Conservation (phyloP, 139 green algal species). For the Dunaliella sp. region DNA sequence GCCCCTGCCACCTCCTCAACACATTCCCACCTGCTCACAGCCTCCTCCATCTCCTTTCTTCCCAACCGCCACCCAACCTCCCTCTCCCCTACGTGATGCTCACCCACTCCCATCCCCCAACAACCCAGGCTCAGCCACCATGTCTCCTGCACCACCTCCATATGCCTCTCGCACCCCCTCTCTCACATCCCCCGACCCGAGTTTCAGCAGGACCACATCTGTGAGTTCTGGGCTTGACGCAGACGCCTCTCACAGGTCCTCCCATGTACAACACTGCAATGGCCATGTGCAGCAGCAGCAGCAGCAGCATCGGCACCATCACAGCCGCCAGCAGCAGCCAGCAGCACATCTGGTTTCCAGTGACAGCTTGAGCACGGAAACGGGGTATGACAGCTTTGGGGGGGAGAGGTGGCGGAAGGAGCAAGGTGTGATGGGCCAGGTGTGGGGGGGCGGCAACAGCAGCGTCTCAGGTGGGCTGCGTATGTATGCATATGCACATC, state of each 20-base stretch:
- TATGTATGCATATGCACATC: no score
- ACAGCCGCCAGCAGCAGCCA: no score
- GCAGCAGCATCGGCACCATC: no score
- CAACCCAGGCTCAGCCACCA: no score
- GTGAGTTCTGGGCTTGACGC: not conserved
- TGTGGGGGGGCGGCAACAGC: not conserved
- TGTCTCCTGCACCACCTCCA: no score
- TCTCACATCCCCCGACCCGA: not conserved
- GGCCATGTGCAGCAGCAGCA: no score
- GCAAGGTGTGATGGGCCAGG: not conserved
- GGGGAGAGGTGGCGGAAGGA: not conserved
- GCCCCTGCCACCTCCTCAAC: not conserved
- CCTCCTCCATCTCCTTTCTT: not conserved
- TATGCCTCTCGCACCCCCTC: not conserved
- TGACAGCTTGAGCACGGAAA: not conserved
- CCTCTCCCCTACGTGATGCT: no score
- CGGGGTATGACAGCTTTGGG: not conserved
- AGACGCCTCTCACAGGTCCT: not conserved
- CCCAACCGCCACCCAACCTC: not conserved
- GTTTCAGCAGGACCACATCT: not conserved
- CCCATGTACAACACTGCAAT: no score
- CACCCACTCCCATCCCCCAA: no score
- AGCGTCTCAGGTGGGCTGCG: not conserved
- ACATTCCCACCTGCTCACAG: not conserved
- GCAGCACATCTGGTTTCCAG: no score